Conservation (phyloP, 164 flowering plant genomes). For the Euptelea pleiosperma region DNA sequence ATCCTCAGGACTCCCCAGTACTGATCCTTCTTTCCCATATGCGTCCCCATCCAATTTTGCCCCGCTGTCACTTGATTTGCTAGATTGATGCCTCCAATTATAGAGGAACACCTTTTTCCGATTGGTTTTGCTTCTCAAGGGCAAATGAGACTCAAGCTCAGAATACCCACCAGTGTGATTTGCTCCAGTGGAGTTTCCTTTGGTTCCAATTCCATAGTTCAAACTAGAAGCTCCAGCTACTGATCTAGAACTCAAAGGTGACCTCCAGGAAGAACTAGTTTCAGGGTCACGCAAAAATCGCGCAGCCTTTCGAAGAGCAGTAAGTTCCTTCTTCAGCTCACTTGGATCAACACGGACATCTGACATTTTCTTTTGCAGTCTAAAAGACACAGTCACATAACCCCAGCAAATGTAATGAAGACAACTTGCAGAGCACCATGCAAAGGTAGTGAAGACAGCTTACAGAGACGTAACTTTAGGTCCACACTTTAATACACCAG, state of each 20-base stretch:
- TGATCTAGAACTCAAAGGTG: conserved; percentile 69
- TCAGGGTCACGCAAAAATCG: conserved; percentile 83
- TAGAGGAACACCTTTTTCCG: conserved; percentile 59
- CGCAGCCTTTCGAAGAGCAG: conserved; percentile 84
- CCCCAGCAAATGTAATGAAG: not conserved
- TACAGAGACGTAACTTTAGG: not conserved
- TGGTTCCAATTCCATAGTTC: conserved; percentile 18
- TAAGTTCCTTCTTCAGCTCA: conserved; percentile 81
- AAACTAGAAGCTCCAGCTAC: conserved; percentile 20
- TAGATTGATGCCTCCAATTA: conserved; percentile 72
- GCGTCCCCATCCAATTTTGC: conserved; percentile 23
- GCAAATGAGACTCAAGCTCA: conserved; percentile 19
- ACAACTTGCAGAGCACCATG: not conserved
- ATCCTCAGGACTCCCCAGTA: conserved; percentile 43
- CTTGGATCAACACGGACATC: conserved; percentile 49
- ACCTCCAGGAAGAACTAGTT: conserved; percentile 80
- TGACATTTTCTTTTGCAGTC: conserved; percentile 31
- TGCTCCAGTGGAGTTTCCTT: conserved; percentile 10
- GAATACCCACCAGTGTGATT: conserved; percentile 10
- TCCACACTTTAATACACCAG: no score
- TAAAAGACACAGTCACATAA: not conserved
- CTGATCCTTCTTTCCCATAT: conserved; percentile 28
- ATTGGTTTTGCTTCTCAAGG: conserved; percentile 13
- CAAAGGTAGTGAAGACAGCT: not conserved
- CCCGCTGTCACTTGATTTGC: conserved; percentile 44